phyloP scores from a whole-genome alignment of 768 basidiomycete genomes.

The Boletus insuetus region DNA sequence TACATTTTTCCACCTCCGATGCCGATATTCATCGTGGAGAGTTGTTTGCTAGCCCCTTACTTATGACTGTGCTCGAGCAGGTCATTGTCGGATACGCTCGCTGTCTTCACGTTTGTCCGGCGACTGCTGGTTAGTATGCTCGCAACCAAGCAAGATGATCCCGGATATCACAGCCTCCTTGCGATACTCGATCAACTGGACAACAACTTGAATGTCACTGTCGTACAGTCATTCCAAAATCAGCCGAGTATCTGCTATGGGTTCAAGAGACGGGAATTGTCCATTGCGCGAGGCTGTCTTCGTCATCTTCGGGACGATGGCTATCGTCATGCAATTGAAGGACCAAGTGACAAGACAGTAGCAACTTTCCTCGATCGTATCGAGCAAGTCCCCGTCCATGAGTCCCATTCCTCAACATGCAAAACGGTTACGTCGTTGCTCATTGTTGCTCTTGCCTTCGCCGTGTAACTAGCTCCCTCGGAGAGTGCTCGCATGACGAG shows the following conservation, averaged over 20 bases:
- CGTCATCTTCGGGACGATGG: constrained; percentile 22
- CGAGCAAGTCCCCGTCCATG: constrained; percentile 45
- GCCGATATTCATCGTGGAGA: constrained; percentile 23
- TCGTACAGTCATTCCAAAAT: constrained; percentile 32
- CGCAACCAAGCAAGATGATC: constrained; percentile 49
- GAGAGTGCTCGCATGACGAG: constrained; percentile 32
- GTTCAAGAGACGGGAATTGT: constrained; percentile 42
- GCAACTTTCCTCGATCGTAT: constrained; percentile 45
- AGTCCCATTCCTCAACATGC: constrained; percentile 23
- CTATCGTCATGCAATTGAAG: not conserved
- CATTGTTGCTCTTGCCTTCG: not conserved
- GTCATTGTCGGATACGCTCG: constrained; percentile 58
- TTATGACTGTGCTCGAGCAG: constrained; percentile 82
- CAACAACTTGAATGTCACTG: constrained; percentile 20
- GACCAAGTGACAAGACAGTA: constrained; percentile 19
- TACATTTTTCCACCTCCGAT: constrained; percentile 9
- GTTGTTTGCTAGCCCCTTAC: constrained; percentile 64
- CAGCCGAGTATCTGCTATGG: constrained; percentile 37
- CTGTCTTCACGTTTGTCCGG: constrained; percentile 64
- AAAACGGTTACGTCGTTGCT: not conserved
- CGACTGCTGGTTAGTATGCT: constrained; percentile 54
- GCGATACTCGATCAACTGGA: constrained; percentile 38
- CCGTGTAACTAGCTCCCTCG: constrained; percentile 36
- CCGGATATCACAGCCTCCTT: constrained; percentile 35
- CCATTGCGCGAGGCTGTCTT: constrained; percentile 39